Evolutionary conservation across 2,329 filamentous ascomycete species (phyloP), one percentile per base, ranked within the genome.

Genomic region (Hypocrella siamensis): DNA sequence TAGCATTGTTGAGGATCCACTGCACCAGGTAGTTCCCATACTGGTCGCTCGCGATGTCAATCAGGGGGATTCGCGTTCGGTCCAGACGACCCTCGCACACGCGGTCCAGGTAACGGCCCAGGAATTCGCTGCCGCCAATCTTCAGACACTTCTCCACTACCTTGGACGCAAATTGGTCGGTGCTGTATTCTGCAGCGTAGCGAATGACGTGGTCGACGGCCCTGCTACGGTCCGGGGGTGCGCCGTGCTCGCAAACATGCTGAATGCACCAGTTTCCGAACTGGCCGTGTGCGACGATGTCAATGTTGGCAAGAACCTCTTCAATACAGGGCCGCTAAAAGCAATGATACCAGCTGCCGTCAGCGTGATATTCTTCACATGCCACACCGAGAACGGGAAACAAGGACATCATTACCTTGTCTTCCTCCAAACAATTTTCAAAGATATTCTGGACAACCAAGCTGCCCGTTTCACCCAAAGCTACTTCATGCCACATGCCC

Each of bases 211-310:
- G 88, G 44, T 98, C 88, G 47, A 94, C 79, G 28, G 92, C 90
- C 43, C 86, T 79, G 56, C 79, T 88, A 46, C 88, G 86, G 56
- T 98, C 92, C 26, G 79, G 76, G 19, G 86, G 80, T 35, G 79
- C 79, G 31, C 92, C 88, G 51, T 98, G 90, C 56, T 98, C 90
- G 57, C 90, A 98, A 46, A 98, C 85, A 57, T 98, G 90, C 59
- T 98, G 90, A 47, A 98, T 96, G 61, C 90, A 98, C 90, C 90
- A 98, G 54, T 98, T 98, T 34, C 90, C 90, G 51, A 98, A 98
- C 52, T 98, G 90, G 17, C 90, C 90, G 52, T 94, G 88, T 36
- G 90, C 82, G 47, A 98, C 85, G 39, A 93, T 81, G 57, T 98
- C 85, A 45, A 98, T 93, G 52, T 90, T 94, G 38, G 72, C 73